Conservation (phyloP, 2,329 filamentous ascomycete species). For the Phialemoniopsis sp. region DNA sequence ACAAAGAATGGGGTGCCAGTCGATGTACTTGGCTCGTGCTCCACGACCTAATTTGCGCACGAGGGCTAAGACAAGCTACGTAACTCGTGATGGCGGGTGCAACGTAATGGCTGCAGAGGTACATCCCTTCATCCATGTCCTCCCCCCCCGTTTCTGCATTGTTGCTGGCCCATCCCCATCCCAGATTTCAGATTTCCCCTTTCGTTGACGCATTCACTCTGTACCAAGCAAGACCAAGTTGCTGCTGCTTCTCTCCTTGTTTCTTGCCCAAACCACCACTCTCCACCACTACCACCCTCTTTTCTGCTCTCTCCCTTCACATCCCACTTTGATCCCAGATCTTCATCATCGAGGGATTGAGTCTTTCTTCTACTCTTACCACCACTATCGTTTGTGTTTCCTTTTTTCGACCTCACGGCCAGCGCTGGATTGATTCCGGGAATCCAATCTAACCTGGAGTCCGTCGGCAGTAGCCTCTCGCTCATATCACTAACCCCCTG, state of each 20-base stretch:
- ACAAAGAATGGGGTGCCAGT: too few relatives aligned
- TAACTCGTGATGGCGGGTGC: too few relatives aligned
- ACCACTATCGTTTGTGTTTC: conserved; percentile 1
- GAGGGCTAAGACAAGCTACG: too few relatives aligned
- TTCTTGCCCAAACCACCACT: too few relatives aligned
- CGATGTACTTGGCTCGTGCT: too few relatives aligned
- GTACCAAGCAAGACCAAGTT: neutral
- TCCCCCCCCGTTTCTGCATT: too few relatives aligned
- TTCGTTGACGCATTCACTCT: conserved; percentile 3
- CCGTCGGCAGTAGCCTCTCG: conserved; percentile 18
- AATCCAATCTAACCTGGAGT: too few relatives aligned
- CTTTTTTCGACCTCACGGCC: neutral
- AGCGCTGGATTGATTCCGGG: conserved; percentile 3
- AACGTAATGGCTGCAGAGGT: too few relatives aligned
- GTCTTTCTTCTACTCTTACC: neutral
- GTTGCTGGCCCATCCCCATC: too few relatives aligned
- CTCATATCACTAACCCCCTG: conserved; percentile 9
- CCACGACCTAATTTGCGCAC: too few relatives aligned
- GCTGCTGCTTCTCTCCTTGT: neutral
- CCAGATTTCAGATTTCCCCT: conserved; percentile 2
- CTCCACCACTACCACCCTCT: neutral
- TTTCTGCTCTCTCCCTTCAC: neutral
- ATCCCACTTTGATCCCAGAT: neutral
- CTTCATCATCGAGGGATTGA: too few relatives aligned
- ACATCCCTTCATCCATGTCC: too few relatives aligned